phyloP scores from a whole-genome alignment of 805 yeast species.

The Ogataea methanolica region DNA sequence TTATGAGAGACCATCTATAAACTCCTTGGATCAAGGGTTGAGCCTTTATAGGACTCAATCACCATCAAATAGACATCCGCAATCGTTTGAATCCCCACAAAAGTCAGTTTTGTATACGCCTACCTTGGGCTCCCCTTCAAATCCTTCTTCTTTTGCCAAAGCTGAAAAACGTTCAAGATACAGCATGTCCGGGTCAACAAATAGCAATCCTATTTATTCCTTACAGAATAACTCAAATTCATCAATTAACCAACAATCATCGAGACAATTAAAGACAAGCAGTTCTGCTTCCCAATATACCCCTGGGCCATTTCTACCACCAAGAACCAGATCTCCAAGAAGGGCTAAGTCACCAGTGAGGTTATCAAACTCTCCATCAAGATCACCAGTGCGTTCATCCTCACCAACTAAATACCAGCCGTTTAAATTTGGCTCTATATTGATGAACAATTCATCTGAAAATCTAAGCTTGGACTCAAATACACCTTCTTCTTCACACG shows the following conservation, averaged over 20 bases:
- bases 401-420: conserved; percentile 41
- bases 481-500: background rate
- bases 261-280: conserved; percentile 13
- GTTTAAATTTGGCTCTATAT: conserved; percentile 59
- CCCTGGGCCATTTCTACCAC: conserved; percentile 20
- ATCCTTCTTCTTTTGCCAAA: background rate
- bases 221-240: conserved; percentile 14
- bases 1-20: background rate
- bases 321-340: conserved; percentile 22
- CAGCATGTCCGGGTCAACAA: background rate
- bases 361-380: conserved; percentile 21
- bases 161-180: conserved; percentile 4
- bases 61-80: background rate
- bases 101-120: background rate
- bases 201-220: conserved; percentile 10
- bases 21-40: conserved; percentile 3
- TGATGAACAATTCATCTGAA: conserved; percentile 26
- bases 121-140: background rate
- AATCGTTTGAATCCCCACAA: background rate
- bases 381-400: conserved; percentile 26
- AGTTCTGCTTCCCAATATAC: conserved; percentile 17
- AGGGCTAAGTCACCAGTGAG: conserved; percentile 25
- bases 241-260: conserved; percentile 7
- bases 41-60: conserved; percentile 4
- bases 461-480: conserved; percentile 8